These are phyloP conservation scores for Pilaira anomala DNA, from an alignment of 192 early-diverging fungal genomes.

Conservation along the genomic window DNA sequence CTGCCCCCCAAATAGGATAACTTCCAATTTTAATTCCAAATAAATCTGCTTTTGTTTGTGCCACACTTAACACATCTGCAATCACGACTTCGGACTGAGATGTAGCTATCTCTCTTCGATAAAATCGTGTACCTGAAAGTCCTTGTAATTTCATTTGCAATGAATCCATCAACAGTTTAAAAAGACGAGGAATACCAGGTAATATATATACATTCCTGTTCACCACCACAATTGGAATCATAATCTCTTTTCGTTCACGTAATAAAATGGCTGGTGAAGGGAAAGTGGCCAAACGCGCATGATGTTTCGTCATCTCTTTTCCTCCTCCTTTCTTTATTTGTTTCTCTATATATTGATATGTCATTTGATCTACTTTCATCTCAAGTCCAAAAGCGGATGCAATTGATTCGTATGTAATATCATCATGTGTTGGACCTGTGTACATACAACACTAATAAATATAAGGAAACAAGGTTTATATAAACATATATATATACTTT, in stretches of 20 bases:
- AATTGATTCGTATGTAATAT: conserved; percentile 67
- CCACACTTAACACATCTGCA: conserved; percentile 35
- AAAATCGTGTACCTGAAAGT: conserved; percentile 24
- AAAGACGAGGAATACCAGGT: conserved; percentile 68
- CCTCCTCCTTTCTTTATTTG: conserved; percentile 38
- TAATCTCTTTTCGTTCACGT: conserved; percentile 46
- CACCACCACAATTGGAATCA: conserved; percentile 67
- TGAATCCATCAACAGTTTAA: conserved; percentile 40
- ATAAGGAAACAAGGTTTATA: neutral
- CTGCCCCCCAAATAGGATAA: conserved; percentile 50
- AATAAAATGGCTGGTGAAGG: conserved; percentile 39
- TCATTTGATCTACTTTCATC: conserved; percentile 48
- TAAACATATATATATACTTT: neutral
- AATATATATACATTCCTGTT: conserved; percentile 63
- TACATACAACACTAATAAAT: neutral
- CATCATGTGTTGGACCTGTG: conserved; percentile 59
- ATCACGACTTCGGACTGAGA: conserved; percentile 42
- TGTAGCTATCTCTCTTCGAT: conserved; percentile 45
- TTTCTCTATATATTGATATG: conserved; percentile 34
- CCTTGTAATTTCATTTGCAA: conserved; percentile 27
- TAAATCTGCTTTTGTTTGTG: conserved; percentile 26
- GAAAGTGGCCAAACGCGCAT: conserved; percentile 64
- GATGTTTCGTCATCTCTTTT: conserved; percentile 28
- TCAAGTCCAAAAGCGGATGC: conserved; percentile 53
- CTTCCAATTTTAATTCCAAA: conserved; percentile 45